phyloP scores from a whole-genome alignment of 305 asterid genomes.

The Fraxinus latifolia region DNA sequence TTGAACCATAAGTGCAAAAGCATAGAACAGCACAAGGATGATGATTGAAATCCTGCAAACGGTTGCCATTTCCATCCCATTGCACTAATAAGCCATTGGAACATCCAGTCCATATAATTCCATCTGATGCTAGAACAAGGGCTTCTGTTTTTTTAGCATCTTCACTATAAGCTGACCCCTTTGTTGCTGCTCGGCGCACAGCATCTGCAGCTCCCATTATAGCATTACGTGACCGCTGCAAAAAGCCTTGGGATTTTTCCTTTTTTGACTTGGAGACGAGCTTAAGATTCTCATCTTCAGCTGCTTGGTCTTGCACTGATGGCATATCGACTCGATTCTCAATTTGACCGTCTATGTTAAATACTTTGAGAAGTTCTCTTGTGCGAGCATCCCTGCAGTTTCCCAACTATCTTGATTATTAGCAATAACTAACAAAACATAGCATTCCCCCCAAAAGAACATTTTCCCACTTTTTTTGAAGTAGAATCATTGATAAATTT shows the following conservation, averaged over 20 bases:
- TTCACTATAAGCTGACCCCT: conserved; percentile 68
- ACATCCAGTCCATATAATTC: conserved; percentile 83
- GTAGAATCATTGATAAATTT: background rate
- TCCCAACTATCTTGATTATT: conserved; percentile 23
- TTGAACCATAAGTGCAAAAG: conserved; percentile 66
- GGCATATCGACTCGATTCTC: conserved; percentile 69
- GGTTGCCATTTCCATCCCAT: conserved; percentile 93
- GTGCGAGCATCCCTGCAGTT: conserved; percentile 88
- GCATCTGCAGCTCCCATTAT: conserved; percentile 96
- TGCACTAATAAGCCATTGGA: conserved; percentile 78
- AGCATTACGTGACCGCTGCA: conserved; percentile 90
- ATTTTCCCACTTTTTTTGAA: background rate
- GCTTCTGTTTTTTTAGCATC: conserved; percentile 78
- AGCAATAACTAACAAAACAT: conserved; percentile 13
- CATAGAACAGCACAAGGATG: conserved; percentile 82
- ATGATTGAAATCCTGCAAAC: conserved; percentile 66
- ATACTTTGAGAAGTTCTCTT: conserved; percentile 80
- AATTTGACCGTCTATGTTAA: conserved; percentile 73
- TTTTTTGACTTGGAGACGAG: conserved; percentile 69
- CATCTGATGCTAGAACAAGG: conserved; percentile 66
- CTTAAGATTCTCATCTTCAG: conserved; percentile 77
- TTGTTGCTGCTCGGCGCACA: conserved; percentile 81
- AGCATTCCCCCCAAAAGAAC: background rate
- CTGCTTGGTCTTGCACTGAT: conserved; percentile 56
- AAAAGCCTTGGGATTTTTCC: conserved; percentile 81